phyloP scores from a whole-genome alignment of 2,329 filamentous ascomycete species.

The Xylariaceae sp. region DNA sequence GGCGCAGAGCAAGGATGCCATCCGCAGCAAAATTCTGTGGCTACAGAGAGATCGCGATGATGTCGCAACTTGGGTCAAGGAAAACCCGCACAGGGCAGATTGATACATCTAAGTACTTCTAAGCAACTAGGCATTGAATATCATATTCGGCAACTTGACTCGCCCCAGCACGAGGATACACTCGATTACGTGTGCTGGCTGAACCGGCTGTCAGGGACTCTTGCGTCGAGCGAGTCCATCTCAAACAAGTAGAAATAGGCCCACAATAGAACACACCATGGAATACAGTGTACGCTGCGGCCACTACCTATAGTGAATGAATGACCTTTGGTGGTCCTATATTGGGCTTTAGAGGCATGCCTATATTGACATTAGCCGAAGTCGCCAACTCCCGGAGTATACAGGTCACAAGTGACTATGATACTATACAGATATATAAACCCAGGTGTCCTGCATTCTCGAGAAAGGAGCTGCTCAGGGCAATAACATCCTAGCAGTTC shows the following conservation, averaged over 20 bases:
- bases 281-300: not conserved
- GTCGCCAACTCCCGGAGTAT: not conserved
- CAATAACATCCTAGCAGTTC: no score
- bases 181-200: not conserved
- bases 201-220: not conserved
- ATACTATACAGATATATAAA: not conserved
- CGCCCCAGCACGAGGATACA: not conserved
- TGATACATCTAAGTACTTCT: slow-evolving; percentile 15
- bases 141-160: not conserved
- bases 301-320: not conserved
- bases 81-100: slow-evolving; percentile 51
- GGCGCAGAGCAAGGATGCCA: slow-evolving; percentile 82
- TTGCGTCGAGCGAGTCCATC: not conserved
- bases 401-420: not conserved
- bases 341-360: not conserved
- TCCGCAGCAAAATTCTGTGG: slow-evolving; percentile 82
- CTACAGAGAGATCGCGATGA: slow-evolving; percentile 70
- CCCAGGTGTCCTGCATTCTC: not conserved
- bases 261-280: not conserved
- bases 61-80: slow-evolving; percentile 60
- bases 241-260: not conserved
- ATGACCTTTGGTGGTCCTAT: not conserved
- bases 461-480: not conserved
- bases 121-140: not conserved
- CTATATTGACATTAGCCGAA: not conserved